A percentile compares a stretch with the other conserved stretches of the same genome.
Conservation (phyloP, 805 yeast species). For the Barnettozyma populi region DNA sequence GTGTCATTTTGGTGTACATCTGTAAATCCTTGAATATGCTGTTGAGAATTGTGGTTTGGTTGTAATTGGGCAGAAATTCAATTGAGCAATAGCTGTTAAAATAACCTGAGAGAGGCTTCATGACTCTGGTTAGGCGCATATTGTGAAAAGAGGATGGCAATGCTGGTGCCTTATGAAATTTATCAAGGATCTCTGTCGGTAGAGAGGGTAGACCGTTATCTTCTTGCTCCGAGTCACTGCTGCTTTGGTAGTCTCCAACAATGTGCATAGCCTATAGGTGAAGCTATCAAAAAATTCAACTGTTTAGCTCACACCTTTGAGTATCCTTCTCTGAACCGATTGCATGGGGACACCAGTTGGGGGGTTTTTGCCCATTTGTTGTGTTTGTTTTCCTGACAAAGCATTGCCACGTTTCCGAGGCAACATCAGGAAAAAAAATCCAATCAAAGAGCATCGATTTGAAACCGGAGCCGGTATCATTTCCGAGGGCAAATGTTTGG, state of each 20-base stretch:
- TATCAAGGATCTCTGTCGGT: constrained; percentile 8
- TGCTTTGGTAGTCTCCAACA: constrained; percentile 4
- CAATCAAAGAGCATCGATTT: constrained; percentile 10
- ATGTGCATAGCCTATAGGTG: neutral
- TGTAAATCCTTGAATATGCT: neutral
- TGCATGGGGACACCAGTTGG: no score
- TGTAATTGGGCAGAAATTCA: constrained; percentile 7
- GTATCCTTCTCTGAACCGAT: no score
- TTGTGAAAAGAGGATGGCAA: constrained; percentile 4
- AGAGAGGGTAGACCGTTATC: neutral
- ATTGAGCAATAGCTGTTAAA: constrained; percentile 9
- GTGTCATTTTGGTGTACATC: constrained; percentile 8
- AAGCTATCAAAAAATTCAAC: neutral
- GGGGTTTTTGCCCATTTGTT: neutral
- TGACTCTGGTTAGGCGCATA: constrained; percentile 12
- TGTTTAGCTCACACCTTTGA: no score
- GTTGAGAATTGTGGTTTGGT: neutral
- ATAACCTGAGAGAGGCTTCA: constrained; percentile 6
- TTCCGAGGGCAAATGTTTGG: constrained; percentile 4
- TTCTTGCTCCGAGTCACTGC: constrained; percentile 7
- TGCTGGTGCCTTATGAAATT: constrained; percentile 11
- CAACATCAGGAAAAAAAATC: constrained; percentile 1
- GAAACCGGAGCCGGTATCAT: constrained; percentile 10
- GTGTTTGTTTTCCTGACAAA: neutral
- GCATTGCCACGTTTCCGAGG: neutral